A percentile compares a stretch with the other conserved stretches of the same genome.
Conservation (phyloP, 2,329 filamentous ascomycete species). For the Fusarium praegraminearum region DNA sequence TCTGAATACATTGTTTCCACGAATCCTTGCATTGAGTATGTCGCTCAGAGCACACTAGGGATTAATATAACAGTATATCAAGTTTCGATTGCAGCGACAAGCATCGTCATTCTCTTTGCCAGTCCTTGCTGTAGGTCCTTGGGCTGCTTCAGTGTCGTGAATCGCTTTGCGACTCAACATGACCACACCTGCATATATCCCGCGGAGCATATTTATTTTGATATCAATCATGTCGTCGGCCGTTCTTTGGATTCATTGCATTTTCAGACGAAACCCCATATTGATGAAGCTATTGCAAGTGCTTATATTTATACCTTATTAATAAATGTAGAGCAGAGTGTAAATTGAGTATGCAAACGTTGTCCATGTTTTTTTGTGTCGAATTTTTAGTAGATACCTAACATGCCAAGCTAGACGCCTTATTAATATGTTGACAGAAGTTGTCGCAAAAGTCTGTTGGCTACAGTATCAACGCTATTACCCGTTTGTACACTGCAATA, state of each 20-base stretch:
- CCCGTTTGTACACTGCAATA: constrained; percentile 19
- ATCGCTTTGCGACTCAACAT: background rate
- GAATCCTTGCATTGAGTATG: background rate
- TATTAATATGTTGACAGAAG: constrained; percentile 17
- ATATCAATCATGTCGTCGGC: background rate
- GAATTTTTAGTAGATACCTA: constrained; percentile 4
- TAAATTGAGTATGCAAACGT: background rate
- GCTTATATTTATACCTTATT: background rate
- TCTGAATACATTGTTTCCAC: background rate
- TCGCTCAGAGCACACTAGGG: constrained; percentile 17
- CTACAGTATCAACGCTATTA: background rate
- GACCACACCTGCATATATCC: constrained; percentile 6
- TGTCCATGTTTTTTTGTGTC: background rate
- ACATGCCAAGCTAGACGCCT: background rate
- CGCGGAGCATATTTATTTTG: background rate
- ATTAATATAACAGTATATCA: constrained; percentile 11
- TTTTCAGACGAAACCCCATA: background rate
- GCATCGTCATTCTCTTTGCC: constrained; percentile 26
- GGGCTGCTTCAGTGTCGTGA: background rate
- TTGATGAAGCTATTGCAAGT: background rate
- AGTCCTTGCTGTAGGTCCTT: background rate
- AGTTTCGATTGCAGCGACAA: constrained; percentile 19
- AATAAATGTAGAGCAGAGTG: background rate
- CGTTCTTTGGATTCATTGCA: background rate
- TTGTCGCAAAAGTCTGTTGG: constrained; percentile 32